A percentile compares a stretch with the other conserved stretches of the same genome.
Conservation (phyloP, 352 stramenopile genomes). For the Globisporangium cylindrosporum region DNA sequence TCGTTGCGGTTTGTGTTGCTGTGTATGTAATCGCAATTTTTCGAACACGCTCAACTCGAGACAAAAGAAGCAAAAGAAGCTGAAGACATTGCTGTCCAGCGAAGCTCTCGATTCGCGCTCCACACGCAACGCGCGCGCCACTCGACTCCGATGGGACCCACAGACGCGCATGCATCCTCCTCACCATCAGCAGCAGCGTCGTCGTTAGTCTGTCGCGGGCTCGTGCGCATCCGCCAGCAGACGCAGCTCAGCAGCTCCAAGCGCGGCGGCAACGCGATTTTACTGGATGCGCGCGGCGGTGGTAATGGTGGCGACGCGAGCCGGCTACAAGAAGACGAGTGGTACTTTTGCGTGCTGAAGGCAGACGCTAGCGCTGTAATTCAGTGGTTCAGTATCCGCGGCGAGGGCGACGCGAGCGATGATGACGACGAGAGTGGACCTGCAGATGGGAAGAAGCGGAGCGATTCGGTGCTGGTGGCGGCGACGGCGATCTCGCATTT, state of each 20-base stretch:
- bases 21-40: slow-evolving; percentile 1
- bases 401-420: slow-evolving; percentile 26
- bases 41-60: not conserved
- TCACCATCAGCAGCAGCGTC: not conserved
- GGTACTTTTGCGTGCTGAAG: slow-evolving; percentile 43
- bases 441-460: slow-evolving; percentile 1
- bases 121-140: not conserved
- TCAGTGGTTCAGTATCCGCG: slow-evolving; percentile 42
- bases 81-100: not conserved
- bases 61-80: not conserved
- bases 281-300: slow-evolving; percentile 15
- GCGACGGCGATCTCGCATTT: slow-evolving; percentile 38
- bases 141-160: slow-evolving; percentile 1
- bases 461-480: slow-evolving; percentile 27
- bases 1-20: not conserved
- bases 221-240: slow-evolving; percentile 44
- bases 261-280: not conserved
- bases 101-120: not conserved
- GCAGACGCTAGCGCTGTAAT: slow-evolving; percentile 18
- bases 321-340: slow-evolving; percentile 36
- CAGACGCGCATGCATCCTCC: not conserved
- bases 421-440: slow-evolving; percentile 15
- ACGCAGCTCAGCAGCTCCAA: slow-evolving; percentile 18
- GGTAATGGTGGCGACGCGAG: slow-evolving; percentile 12
- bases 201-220: slow-evolving; percentile 23